phyloP scores from a whole-genome alignment of 2,329 filamentous ascomycete genomes.

The Cytospora leucostoma region DNA sequence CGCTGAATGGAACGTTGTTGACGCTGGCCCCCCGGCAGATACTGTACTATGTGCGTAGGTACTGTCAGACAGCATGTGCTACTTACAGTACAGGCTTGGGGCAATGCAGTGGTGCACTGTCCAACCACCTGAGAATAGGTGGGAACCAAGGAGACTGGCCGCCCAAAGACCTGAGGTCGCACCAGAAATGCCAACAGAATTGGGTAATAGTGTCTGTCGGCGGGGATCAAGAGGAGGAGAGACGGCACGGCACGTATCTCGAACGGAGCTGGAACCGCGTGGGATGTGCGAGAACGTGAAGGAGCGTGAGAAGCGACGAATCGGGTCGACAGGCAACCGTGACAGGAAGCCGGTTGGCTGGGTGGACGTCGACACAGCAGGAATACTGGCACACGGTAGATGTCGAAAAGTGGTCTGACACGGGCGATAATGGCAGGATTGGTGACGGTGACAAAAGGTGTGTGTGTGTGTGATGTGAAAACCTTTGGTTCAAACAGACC shows the following conservation, averaged over 20 bases:
- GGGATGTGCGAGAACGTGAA: neutral
- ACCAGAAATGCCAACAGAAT: neutral
- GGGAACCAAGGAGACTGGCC: neutral
- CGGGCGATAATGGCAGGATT: neutral
- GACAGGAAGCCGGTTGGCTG: slow-evolving; percentile 2
- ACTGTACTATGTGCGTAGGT: too few species aligned
- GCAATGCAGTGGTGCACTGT: neutral
- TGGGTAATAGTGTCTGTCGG: neutral
- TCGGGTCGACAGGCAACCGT: slow-evolving; percentile 7
- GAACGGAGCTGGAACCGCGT: slow-evolving; percentile 13
- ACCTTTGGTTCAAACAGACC: neutral
- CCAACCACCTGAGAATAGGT: too few species aligned
- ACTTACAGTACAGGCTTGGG: neutral
- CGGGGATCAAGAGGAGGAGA: neutral
- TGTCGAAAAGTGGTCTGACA: neutral
- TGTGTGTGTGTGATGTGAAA: neutral
- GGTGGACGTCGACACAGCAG: neutral
- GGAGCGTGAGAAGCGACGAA: slow-evolving; percentile 14
- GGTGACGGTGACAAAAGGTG: neutral
- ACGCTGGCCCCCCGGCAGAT: neutral
- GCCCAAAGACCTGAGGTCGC: neutral
- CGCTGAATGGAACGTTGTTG: too few species aligned
- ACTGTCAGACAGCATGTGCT: neutral
- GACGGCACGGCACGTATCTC: neutral
- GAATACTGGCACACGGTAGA: neutral